phyloP scores from a whole-genome alignment of 2,329 filamentous ascomycete genomes.

The Fusarium fujikuroi region DNA sequence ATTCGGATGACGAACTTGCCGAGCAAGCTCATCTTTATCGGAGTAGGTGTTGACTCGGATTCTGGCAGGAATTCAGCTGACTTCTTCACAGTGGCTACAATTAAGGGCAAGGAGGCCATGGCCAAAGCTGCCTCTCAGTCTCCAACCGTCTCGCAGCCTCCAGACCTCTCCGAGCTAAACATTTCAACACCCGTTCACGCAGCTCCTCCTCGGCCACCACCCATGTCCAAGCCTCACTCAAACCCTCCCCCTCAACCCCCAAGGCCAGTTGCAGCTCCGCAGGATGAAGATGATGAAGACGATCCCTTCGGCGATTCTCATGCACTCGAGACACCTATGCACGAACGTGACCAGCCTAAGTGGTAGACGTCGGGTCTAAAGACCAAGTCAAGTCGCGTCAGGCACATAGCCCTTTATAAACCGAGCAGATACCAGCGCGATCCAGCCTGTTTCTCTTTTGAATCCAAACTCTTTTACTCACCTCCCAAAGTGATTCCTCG shows the following conservation, averaged over 20 bases:
- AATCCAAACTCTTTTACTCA: background rate
- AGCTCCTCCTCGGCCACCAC: conserved; percentile 55
- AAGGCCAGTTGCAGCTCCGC: conserved; percentile 52
- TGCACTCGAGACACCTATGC: conserved; percentile 61
- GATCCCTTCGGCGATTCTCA: conserved; percentile 90
- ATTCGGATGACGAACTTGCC: conserved; percentile 74
- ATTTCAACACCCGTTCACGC: conserved; percentile 55
- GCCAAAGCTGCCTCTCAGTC: conserved; percentile 53
- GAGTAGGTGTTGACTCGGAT: conserved; percentile 55
- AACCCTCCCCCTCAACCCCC: conserved; percentile 35
- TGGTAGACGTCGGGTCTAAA: conserved; percentile 39
- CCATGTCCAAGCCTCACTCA: conserved; percentile 40
- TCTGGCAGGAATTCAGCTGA: conserved; percentile 24
- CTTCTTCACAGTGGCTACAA: conserved; percentile 60
- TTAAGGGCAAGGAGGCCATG: conserved; percentile 61
- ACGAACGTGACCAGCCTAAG: conserved; percentile 46
- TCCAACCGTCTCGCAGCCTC: conserved; percentile 52
- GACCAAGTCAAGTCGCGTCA: background rate
- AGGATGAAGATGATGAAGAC: conserved; percentile 81
- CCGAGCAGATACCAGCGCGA: background rate
- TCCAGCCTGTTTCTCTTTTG: background rate
- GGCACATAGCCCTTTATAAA: background rate
- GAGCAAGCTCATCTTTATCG: conserved; percentile 74
- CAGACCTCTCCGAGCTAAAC: conserved; percentile 59
- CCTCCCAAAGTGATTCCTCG: background rate